phyloP scores from a whole-genome alignment of 495 filamentous ascomycete genomes.

The Talaromyces adpressus region DNA sequence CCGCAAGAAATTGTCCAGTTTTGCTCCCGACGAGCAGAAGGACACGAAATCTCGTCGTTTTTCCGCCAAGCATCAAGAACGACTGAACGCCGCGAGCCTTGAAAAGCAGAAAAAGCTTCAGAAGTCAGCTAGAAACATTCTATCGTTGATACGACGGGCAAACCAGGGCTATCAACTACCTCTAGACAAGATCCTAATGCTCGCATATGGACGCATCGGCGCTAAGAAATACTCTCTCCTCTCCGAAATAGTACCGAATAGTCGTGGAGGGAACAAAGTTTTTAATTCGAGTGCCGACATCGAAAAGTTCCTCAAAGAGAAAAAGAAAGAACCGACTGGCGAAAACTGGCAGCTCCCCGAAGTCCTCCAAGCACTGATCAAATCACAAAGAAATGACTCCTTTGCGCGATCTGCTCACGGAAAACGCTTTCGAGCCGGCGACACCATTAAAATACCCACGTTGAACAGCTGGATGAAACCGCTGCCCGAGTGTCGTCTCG shows the following conservation, averaged over 20 bases:
- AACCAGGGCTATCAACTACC: constrained; percentile 57
- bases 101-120: constrained; percentile 14
- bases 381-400: constrained; percentile 25
- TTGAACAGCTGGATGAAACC: constrained; percentile 58
- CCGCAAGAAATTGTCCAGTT: constrained; percentile 18
- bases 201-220: constrained; percentile 71
- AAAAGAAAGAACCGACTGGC: constrained; percentile 12
- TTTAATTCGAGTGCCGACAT: constrained; percentile 12
- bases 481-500: constrained; percentile 40
- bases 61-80: constrained; percentile 7
- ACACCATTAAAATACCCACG: constrained; percentile 42
- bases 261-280: neutral
- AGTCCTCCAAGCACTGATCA: constrained; percentile 26
- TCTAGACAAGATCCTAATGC: constrained; percentile 55
- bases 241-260: constrained; percentile 31
- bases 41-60: neutral
- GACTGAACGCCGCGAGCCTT: neutral
- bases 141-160: constrained; percentile 45
- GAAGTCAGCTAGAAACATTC: constrained; percentile 17
- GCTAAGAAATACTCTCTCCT: constrained; percentile 59
- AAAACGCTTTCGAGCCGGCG: constrained; percentile 15
- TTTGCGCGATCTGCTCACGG: constrained; percentile 6
- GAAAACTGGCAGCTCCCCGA: constrained; percentile 32
- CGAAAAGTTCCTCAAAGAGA: constrained; percentile 14
- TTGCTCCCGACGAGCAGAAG: neutral